Base-by-base conservation (phyloP, 495 filamentous ascomycete species). In the Neurospora sublineolata region DNA sequence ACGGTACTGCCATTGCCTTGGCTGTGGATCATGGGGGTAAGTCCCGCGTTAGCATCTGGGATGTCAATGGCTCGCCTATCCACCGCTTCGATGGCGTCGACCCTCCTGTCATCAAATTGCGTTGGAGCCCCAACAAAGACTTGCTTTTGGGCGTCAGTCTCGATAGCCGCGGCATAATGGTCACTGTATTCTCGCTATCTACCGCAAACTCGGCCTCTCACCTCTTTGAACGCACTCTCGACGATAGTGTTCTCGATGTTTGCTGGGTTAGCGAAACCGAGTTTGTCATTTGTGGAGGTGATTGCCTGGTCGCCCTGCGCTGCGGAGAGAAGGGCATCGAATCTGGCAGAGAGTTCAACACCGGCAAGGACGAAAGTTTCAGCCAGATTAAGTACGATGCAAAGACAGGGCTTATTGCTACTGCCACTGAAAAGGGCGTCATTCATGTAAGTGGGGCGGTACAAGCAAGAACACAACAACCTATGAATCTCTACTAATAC, bases 41-140 rank as follows among this genome's bases (percentile, higher is more conserved):
- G 69, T 89, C 89, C 14, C 85, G 88, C 27, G 87, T 93, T 37
- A 87, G 86, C 72, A 87, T 93, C 79, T 93, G 91, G 82, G 85
- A 87, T 12, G 81, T 84, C 8, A 84, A 89, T 64, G 91, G 92
- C n/a, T 71, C 76, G 36, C 76, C 79, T 68, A 70, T 84, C 37
- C 80, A 84, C 42, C 73, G 81, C 67, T 82, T 84, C 73, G 80
- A 84, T 75, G 77, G 80, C 69, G 74, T 83, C 69, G 84, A 85
- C 72, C 79, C 85, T 18, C 86, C 87, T 30, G 81, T 91, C 68
- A 82, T 86, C 69, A 87, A 85, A 71, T 77, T 91, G 38, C 84
- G 85, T 38, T 91, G 89, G 89, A 90, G 87, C 76, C 86, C 84
- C 9, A 81, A 81, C 44, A 84, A 84, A 70, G 81, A 82, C 4